Base-by-base conservation (phyloP, 176 grass and related monocot genomes). In the Triticum timopheevii region DNA sequence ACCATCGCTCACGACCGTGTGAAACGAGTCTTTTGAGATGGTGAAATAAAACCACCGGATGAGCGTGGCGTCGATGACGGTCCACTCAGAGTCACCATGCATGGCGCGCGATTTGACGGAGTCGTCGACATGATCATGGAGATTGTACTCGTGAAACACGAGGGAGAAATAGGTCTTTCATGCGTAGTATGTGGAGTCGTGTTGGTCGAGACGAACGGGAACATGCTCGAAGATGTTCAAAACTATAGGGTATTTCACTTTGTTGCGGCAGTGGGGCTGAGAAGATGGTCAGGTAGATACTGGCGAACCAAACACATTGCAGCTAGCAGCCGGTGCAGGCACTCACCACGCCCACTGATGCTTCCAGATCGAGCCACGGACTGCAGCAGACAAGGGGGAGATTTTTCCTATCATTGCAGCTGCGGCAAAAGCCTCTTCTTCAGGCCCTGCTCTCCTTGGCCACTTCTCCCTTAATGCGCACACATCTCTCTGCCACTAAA, bases 381-480 rank as follows among this genome's bases (percentile, higher is more conserved):
- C 83, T 52, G 66, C 84, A 23, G 89, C 22, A 76, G 85, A 59
- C 36, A 75, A 77, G 38, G 36, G 30, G 27, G 36, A 4, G 16
- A 52, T 52, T 54, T 54, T 83, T 80, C 67, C 22, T 84, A 91
- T 87, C 80, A 83, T 87, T 91, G 81, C 85, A 80, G 68, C 85
- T 49, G 74, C 68, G 45, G 81, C 76, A 87, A 91, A 86, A 87
- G 89, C 85, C 85, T 91, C 81, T 91, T 84, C 85, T 88, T 81
- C 85, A 85, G 82, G 80, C 27, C 49, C 84, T 34, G 15, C 27
- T 76, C n/a, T 15, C 28, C 10, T 27, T 33, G 27, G 79, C 68
- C 35, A 77, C 40, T 62, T 12, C 45, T 24, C 45, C 24, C 54
- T 33, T 0, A 64, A n/a, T 82, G 30, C 22, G 56, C 78, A 38